Evolutionary conservation across 2,329 filamentous ascomycete genomes (phyloP).

Genomic region (Phialophora tarda): DNA sequence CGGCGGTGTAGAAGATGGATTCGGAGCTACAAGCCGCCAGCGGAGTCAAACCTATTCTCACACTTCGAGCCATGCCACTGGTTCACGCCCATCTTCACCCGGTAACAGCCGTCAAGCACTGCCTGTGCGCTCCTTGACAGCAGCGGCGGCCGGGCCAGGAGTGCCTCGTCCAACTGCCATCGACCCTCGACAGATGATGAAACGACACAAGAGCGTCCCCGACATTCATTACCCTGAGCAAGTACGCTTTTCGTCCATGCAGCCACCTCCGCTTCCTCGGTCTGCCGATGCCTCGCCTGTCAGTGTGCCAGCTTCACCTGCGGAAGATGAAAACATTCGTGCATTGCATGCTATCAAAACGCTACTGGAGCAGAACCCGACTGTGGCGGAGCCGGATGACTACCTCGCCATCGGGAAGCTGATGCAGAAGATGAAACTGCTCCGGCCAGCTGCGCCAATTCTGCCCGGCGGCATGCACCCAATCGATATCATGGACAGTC

Average conservation of each 20-base stretch:
- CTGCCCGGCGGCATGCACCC: constrained; percentile 53
- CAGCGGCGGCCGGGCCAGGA: constrained; percentile 32
- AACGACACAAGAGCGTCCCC: constrained; percentile 53
- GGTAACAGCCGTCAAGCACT: constrained; percentile 35
- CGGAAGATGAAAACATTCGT: constrained; percentile 81
- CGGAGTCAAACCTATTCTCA: constrained; percentile 86
- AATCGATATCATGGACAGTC: constrained; percentile 51
- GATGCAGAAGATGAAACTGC: constrained; percentile 81
- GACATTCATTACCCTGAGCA: constrained; percentile 54
- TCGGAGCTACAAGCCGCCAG: constrained; percentile 71
- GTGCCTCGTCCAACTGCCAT: constrained; percentile 41
- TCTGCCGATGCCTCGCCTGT: constrained; percentile 55
- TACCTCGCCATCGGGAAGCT: constrained; percentile 78
- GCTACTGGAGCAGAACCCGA: constrained; percentile 77
- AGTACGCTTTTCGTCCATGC: constrained; percentile 47
- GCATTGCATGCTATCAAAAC: constrained; percentile 81
- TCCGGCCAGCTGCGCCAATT: constrained; percentile 52
- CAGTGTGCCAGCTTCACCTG: constrained; percentile 65
- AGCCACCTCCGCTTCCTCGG: constrained; percentile 47
- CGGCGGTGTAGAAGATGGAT: constrained; percentile 45
- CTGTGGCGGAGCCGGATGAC: constrained; percentile 76
- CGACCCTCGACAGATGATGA: constrained; percentile 47
- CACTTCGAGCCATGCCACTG: constrained; percentile 45
- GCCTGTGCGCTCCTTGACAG: constrained; percentile 38
- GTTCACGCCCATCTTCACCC: constrained; percentile 55